phyloP scores from a whole-genome alignment of 495 filamentous ascomycete genomes.

The Hypoxylon perforatum region DNA sequence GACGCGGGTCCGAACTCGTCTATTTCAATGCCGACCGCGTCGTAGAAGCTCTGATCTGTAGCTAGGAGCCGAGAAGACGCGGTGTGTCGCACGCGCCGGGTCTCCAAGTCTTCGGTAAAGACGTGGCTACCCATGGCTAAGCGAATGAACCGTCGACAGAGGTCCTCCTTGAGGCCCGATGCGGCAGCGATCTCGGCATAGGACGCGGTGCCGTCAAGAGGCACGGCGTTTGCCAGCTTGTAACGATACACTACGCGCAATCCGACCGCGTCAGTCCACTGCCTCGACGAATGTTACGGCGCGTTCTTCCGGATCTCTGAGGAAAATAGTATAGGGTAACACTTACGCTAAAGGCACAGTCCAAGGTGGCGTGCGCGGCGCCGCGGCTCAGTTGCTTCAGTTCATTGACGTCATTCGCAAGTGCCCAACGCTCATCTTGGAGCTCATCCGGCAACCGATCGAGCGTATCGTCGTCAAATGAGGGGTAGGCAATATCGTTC shows the following conservation, averaged over 20 bases:
- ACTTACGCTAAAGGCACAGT: constrained; percentile 12
- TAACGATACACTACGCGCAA: constrained; percentile 15
- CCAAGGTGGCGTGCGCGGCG: constrained; percentile 2
- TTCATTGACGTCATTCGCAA: constrained; percentile 1
- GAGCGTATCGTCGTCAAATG: constrained; percentile 15
- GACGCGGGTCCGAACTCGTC: background rate
- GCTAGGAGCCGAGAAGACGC: background rate
- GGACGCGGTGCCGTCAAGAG: background rate
- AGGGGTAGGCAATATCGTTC: constrained; percentile 4
- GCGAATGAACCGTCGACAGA: constrained; percentile 1
- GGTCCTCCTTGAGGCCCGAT: background rate
- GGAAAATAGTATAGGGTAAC: background rate
- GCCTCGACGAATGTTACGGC: constrained; percentile 1
- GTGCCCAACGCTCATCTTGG: constrained; percentile 16
- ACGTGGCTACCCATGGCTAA: constrained; percentile 1
- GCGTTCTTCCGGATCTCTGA: constrained; percentile 2
- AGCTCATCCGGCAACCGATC: constrained; percentile 9
- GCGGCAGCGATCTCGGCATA: background rate
- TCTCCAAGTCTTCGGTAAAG: constrained; percentile 1
- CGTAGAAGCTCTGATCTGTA: background rate
- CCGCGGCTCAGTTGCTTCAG: constrained; percentile 16
- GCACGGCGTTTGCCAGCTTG: background rate
- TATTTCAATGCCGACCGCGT: background rate
- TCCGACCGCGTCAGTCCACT: constrained; percentile 12
- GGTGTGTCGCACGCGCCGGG: background rate